A percentile compares a stretch with the other conserved stretches of the same genome.
phyloP scores from a whole-genome alignment of 2,329 filamentous ascomycete species.

The Beauveria asiatica region DNA sequence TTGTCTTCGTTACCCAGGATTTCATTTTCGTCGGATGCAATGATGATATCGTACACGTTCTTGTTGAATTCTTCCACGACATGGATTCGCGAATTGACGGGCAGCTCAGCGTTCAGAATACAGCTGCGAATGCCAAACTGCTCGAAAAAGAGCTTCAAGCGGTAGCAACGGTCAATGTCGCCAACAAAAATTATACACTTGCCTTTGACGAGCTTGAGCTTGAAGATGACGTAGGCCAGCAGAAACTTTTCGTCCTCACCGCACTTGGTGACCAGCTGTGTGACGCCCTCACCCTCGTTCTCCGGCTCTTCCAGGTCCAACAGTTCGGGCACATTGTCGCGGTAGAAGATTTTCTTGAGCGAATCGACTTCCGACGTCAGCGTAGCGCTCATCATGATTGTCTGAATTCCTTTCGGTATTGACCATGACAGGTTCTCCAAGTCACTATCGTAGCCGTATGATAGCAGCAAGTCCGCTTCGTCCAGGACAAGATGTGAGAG shows the following conservation, averaged over 20 bases:
- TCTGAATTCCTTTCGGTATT: slow-evolving; percentile 79
- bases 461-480: slow-evolving; percentile 87
- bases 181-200: slow-evolving; percentile 69
- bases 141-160: slow-evolving; percentile 89
- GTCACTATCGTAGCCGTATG: slow-evolving; percentile 90
- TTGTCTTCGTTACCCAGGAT: slow-evolving; percentile 59
- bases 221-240: slow-evolving; percentile 88
- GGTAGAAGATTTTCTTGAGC: slow-evolving; percentile 77
- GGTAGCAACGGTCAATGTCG: slow-evolving; percentile 81
- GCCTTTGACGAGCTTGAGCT: slow-evolving; percentile 85
- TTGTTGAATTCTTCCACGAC: slow-evolving; percentile 97
- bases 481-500: slow-evolving; percentile 80
- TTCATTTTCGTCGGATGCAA: slow-evolving; percentile 81
- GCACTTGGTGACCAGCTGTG: slow-evolving; percentile 84
- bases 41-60: slow-evolving; percentile 94
- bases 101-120: slow-evolving; percentile 88
- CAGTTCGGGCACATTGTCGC: slow-evolving; percentile 56
- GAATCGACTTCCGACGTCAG: slow-evolving; percentile 80
- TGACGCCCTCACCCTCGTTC: slow-evolving; percentile 65
- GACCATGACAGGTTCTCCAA: slow-evolving; percentile 69
- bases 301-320: slow-evolving; percentile 79
- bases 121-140: slow-evolving; percentile 94
- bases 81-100: slow-evolving; percentile 85
- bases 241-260: slow-evolving; percentile 98
- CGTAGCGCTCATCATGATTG: slow-evolving; percentile 88